Percentiles rank a stretch among this genome's conserved stretches.
These are phyloP conservation scores for Diaporthe aspalathi DNA, from an alignment of 2,329 filamentous ascomycete species.

Conservation along the genomic window DNA sequence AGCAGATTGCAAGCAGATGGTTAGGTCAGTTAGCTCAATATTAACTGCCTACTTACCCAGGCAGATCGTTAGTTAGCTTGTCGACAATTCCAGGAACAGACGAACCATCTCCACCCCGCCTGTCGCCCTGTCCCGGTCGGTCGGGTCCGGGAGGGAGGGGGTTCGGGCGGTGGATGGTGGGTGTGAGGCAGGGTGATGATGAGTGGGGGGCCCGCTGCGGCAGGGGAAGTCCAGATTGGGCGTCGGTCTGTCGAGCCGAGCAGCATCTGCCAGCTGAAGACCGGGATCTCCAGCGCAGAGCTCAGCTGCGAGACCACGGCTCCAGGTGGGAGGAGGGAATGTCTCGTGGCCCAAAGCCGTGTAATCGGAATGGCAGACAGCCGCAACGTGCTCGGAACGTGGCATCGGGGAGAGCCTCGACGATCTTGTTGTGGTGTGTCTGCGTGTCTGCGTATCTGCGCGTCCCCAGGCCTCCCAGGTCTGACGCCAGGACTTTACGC, in stretches of 20 bases:
- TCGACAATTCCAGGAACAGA: background rate
- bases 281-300: background rate
- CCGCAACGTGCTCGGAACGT: constrained; percentile 9
- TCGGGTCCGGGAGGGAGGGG: constrained; percentile 27
- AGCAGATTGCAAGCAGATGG: background rate
- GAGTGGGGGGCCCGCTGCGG: background rate
- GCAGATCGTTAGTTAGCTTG: background rate
- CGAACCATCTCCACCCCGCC: background rate
- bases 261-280: constrained; percentile 3
- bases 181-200: background rate
- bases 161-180: background rate
- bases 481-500: background rate
- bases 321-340: no score
- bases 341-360: constrained; percentile 20
- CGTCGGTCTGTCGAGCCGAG: constrained; percentile 2
- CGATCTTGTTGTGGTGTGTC: background rate
- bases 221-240: background rate
- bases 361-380: background rate
- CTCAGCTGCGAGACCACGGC: background rate
- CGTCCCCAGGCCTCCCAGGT: background rate
- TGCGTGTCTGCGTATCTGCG: background rate
- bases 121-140: constrained; percentile 25
- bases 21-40: no score
- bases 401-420: no score
- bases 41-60: no score